Evolutionary conservation across 2,329 filamentous ascomycete genomes (phyloP).

Genomic region (Fusarium sp.): DNA sequence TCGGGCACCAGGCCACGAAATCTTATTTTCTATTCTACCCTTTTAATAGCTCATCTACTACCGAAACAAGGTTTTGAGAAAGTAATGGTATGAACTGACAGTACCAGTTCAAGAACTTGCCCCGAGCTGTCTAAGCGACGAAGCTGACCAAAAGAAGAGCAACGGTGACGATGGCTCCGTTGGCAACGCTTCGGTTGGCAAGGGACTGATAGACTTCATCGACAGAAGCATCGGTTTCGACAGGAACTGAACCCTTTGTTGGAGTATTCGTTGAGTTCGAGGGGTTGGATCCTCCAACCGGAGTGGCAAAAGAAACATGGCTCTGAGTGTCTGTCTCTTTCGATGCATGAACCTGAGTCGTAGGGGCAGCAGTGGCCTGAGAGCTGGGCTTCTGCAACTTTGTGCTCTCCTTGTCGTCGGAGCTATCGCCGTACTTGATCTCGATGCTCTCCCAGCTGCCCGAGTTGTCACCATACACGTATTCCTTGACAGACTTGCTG

Average conservation of each 20-base stretch:
- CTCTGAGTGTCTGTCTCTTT: neutral
- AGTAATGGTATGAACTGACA: neutral
- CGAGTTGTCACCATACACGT: conserved; percentile 61
- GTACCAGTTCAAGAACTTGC: neutral
- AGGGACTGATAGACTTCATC: neutral
- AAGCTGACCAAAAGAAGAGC: neutral
- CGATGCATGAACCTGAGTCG: neutral
- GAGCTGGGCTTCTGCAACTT: neutral
- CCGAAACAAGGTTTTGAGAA: neutral
- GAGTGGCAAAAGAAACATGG: neutral
- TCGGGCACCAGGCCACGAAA: neutral
- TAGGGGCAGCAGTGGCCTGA: neutral
- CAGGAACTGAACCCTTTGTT: neutral
- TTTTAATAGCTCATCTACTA: neutral
- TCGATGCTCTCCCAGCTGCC: conserved; percentile 64
- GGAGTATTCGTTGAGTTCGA: neutral
- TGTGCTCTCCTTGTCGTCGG: neutral
- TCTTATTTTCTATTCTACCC: neutral
- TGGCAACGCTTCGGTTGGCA: neutral
- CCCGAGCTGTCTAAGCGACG: neutral
- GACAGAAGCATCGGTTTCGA: neutral
- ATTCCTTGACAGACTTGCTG: conserved; percentile 55
- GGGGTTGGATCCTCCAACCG: neutral
- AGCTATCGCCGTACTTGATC: conserved; percentile 43
- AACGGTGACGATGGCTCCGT: neutral